phyloP scores from a whole-genome alignment of 192 early-diverging fungal genomes.

The Backusella macrospora region DNA sequence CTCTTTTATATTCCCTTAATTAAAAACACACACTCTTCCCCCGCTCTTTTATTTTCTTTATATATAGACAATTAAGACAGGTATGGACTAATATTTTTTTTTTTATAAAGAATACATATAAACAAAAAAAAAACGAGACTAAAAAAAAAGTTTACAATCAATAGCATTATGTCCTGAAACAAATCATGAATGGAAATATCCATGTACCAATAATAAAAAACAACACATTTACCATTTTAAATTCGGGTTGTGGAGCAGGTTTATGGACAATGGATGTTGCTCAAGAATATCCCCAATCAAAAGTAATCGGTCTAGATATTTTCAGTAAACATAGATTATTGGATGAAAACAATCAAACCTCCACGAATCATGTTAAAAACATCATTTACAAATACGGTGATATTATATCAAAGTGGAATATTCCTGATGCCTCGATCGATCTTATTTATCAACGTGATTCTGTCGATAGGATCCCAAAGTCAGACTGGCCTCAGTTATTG shows the following conservation, averaged over 20 bases:
- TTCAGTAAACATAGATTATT: neutral
- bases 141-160: neutral
- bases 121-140: neutral
- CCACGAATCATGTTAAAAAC: neutral
- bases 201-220: neutral
- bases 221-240: conserved; percentile 6
- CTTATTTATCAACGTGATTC: conserved; percentile 32
- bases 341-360: neutral
- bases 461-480: conserved; percentile 6
- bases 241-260: conserved; percentile 31
- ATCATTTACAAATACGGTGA: conserved; percentile 39
- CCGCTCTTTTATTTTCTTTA: neutral
- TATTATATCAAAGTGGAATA: conserved; percentile 25
- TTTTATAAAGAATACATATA: neutral
- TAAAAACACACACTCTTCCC: neutral
- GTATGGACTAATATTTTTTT: conserved; percentile 1
- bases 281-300: conserved; percentile 19
- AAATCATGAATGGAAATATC: conserved; percentile 20
- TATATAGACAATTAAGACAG: conserved; percentile 32
- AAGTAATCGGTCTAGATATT: conserved; percentile 30
- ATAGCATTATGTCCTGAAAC: conserved; percentile 40
- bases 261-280: conserved; percentile 36
- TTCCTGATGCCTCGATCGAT: conserved; percentile 31
- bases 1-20: no score
- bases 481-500: conserved; percentile 34